phyloP scores from a whole-genome alignment of 2,329 filamentous ascomycete species.

The Microcera coccophila region DNA sequence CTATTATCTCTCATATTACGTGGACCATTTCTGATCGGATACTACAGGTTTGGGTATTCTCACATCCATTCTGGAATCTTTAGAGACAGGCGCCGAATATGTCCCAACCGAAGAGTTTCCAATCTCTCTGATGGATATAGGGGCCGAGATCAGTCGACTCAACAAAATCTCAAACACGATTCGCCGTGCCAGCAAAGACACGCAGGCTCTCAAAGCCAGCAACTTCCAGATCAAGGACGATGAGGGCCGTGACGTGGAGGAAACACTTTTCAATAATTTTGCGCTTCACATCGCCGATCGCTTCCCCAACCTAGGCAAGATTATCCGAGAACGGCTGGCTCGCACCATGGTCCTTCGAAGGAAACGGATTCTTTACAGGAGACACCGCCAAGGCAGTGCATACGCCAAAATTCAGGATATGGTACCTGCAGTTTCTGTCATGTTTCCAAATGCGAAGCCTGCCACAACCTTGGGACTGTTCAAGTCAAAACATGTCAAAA shows the following conservation, averaged over 20 bases:
- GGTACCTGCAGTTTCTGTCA: background rate
- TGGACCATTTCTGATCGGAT: too few species aligned
- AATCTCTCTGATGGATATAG: background rate
- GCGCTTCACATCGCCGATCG: slow-evolving; percentile 5
- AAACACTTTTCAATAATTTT: slow-evolving; percentile 3
- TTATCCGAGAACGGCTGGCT: slow-evolving; percentile 9
- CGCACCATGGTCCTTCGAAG: slow-evolving; percentile 9
- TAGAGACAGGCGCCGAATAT: background rate
- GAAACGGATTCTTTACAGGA: slow-evolving; percentile 12
- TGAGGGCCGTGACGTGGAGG: slow-evolving; percentile 10
- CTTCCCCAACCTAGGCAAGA: slow-evolving; percentile 8
- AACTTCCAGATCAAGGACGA: slow-evolving; percentile 10
- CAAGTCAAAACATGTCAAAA: background rate
- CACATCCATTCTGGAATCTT: too few species aligned
- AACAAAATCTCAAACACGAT: slow-evolving; percentile 11
- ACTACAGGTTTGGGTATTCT: too few species aligned
- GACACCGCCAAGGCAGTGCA: slow-evolving; percentile 4
- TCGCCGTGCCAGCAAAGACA: slow-evolving; percentile 11
- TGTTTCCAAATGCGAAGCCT: background rate
- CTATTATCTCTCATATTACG: too few species aligned
- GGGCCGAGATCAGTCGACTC: slow-evolving; percentile 1
- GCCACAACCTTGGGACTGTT: background rate
- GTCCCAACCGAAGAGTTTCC: background rate
- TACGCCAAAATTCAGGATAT: background rate
- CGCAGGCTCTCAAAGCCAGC: slow-evolving; percentile 4